Base-by-base conservation (phyloP, 169 alveolate genomes). In the Plasmodium berghei region DNA sequence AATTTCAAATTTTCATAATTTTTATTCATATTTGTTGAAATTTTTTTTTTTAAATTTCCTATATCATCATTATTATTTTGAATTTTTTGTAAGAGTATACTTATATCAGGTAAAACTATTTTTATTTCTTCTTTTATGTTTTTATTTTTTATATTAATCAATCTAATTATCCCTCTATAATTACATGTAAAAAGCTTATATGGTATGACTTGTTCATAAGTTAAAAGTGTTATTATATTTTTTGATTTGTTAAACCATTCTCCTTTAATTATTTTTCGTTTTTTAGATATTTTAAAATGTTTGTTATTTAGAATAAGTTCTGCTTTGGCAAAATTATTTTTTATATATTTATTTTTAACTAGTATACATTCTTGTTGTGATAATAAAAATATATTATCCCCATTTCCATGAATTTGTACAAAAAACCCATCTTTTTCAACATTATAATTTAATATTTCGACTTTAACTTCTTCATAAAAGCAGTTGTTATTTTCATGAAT, bases 201-300 rank as follows among this genome's bases (percentile, higher is more conserved):
- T 26, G 46, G 40, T 12, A 40, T 10, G 9, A 28, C 20, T 9
- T 83, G 45, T 4, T 83, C 90, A 67, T 83, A 83, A 14, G 90
- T 83, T 26, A 83, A 56, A 18, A 83, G 12, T 9, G 90, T 48
- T 9, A 83, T 58, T 1, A 83, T 72, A 56, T 83, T 58, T 18
- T 42, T 20, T 5, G 85, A 55, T 42, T 83, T 83, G 14, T 45
- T 59, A 40, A 42, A 83, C 90, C 90, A 83, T 45, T 83, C 90
- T 4, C 85, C 80, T 83, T 83, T 83, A 9, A 83, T 83, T 14
- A 83, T 67, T 69, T 83, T 83, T 56, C 85, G 67, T 40, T 83
- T 83, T 9, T 42, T 10, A 42, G 73, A 62, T 20, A 83, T 42
- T 49, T 22, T 22, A 8, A 83, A 20, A 34, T 20, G 20, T 22